Evolutionary conservation across 805 yeast genomes (phyloP).

Genomic region (Candida glaebosa): DNA sequence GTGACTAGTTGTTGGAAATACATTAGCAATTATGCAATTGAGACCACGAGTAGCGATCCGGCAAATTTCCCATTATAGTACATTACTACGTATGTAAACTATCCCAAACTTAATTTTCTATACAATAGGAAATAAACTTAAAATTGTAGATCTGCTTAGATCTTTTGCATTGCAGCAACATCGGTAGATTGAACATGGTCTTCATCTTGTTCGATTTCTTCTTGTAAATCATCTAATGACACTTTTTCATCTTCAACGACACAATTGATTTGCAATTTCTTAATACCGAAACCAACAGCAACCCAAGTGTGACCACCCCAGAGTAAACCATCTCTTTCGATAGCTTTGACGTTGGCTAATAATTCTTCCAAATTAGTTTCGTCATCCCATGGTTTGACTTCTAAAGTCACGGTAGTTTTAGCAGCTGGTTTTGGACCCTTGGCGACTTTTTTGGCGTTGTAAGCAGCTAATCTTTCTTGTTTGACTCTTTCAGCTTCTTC

Average conservation of each 20-base stretch:
- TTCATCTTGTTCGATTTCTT: constrained; percentile 81
- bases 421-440: constrained; percentile 99
- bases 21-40: neutral
- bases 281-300: constrained; percentile 99
- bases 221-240: constrained; percentile 85
- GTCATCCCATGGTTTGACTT: constrained; percentile 99
- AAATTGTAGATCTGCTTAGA: constrained; percentile 47
- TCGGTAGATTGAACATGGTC: constrained; percentile 99
- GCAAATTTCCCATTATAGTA: no score
- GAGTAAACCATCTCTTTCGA: constrained; percentile 86
- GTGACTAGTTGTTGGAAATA: neutral
- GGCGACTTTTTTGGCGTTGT: constrained; percentile 96
- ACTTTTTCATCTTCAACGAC: constrained; percentile 98
- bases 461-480: constrained; percentile 97
- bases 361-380: constrained; percentile 93
- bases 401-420: constrained; percentile 93
- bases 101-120: constrained; percentile 1
- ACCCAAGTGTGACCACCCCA: constrained; percentile 99
- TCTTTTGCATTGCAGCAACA: constrained; percentile 96
- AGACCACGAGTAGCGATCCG: no score
- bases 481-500: constrained; percentile 96
- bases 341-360: constrained; percentile 78
- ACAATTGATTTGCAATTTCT: constrained; percentile 97
- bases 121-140: constrained; percentile 3
- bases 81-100: constrained; percentile 3